Evolutionary conservation across 1,284 basidiomycete genomes (phyloP).

Genomic region (Malassezia pachydermatis): DNA sequence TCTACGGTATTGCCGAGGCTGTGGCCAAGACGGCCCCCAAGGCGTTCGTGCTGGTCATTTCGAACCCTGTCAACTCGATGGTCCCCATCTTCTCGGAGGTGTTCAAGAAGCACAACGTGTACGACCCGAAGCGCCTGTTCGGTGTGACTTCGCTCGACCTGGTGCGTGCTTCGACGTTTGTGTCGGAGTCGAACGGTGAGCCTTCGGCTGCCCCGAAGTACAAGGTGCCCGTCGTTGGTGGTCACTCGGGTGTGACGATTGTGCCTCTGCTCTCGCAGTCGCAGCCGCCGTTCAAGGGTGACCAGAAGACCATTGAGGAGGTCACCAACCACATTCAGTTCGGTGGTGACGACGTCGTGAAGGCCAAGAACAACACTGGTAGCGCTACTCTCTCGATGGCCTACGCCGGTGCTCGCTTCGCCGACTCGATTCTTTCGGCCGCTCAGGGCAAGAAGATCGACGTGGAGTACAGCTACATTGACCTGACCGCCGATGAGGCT

Average conservation of each 20-base stretch:
- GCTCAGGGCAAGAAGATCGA: conserved; percentile 31
- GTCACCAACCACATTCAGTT: conserved; percentile 79
- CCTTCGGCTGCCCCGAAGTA: conserved; percentile 53
- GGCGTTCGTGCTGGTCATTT: conserved; percentile 89
- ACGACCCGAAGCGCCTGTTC: conserved; percentile 76
- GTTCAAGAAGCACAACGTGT: conserved; percentile 81
- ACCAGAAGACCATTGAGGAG: conserved; percentile 53
- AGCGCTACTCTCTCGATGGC: conserved; percentile 87
- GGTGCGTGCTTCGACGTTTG: conserved; percentile 89
- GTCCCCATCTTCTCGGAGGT: conserved; percentile 94
- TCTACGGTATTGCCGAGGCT: conserved; percentile 78
- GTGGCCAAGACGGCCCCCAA: conserved; percentile 77
- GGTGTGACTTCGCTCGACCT: conserved; percentile 98
- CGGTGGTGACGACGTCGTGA: conserved; percentile 82
- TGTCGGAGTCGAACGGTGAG: conserved; percentile 66
- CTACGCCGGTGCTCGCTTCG: conserved; percentile 53
- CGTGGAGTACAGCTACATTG: conserved; percentile 42
- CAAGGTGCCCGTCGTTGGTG: conserved; percentile 78
- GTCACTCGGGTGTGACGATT: conserved; percentile 92
- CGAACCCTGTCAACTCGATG: conserved; percentile 89
- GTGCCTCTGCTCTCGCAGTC: conserved; percentile 85
- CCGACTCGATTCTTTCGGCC: conserved; percentile 40
- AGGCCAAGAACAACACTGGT: conserved; percentile 79
- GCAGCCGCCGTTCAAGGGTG: conserved; percentile 29
- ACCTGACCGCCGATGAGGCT: conserved; percentile 33